phyloP scores from a whole-genome alignment of 306 rosid species.

The Prunus dulcis region DNA sequence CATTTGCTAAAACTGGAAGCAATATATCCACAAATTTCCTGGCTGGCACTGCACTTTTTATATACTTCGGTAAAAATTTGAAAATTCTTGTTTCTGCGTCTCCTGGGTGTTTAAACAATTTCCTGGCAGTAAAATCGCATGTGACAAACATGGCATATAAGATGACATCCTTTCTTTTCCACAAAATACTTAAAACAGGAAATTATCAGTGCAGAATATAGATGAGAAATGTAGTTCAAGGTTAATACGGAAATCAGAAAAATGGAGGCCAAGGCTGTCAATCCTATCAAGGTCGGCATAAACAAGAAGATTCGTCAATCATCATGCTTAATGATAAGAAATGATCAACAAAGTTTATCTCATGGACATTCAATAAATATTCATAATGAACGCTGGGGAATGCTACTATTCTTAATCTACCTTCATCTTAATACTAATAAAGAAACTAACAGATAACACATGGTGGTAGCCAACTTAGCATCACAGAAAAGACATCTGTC shows the following conservation, averaged over 20 bases:
- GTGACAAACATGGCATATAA: neutral
- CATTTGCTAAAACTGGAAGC: slow-evolving; percentile 57
- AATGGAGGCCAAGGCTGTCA: neutral
- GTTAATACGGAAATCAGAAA: neutral
- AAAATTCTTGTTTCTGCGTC: slow-evolving; percentile 62
- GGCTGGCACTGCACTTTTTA: slow-evolving; percentile 55
- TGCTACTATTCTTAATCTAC: neutral
- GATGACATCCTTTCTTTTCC: neutral
- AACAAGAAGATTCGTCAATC: too few species aligned
- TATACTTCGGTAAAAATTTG: slow-evolving; percentile 57
- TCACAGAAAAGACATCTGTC: neutral
- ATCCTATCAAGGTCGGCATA: neutral
- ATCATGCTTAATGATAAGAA: neutral
- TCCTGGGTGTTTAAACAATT: slow-evolving; percentile 68
- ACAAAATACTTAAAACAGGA: neutral
- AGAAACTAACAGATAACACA: neutral
- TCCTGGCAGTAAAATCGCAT: slow-evolving; percentile 45
- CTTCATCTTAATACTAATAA: neutral
- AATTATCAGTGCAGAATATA: neutral
- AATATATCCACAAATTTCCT: slow-evolving; percentile 60
- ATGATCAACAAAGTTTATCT: neutral
- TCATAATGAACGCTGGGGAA: neutral
- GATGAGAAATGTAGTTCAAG: neutral
- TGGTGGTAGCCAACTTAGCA: neutral
- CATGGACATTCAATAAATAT: neutral